Conservation (phyloP, 768 basidiomycete species). For the Termitomyces eurrhizus region DNA sequence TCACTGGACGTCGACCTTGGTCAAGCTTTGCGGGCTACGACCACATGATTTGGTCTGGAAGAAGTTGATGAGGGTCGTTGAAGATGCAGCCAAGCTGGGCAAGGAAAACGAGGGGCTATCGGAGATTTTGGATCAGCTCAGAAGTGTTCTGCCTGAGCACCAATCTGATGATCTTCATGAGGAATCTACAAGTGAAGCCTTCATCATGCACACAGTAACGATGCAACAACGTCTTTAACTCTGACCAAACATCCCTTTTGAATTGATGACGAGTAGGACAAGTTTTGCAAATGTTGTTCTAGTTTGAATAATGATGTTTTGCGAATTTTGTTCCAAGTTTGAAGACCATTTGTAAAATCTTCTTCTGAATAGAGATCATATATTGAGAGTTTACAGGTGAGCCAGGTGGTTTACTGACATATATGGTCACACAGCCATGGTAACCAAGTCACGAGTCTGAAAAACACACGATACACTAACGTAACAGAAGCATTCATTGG, state of each 20-base stretch:
- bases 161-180: neutral
- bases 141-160: constrained; percentile 9
- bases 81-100: constrained; percentile 16
- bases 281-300: too few species aligned
- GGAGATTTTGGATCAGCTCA: constrained; percentile 21
- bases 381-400: too few species aligned
- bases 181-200: neutral
- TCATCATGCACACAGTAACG: too few species aligned
- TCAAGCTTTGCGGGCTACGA: constrained; percentile 28
- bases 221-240: too few species aligned
- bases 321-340: too few species aligned
- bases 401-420: too few species aligned
- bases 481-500: neutral
- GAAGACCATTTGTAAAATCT: too few species aligned
- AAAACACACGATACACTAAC: neutral
- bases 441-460: neutral
- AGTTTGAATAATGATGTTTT: too few species aligned
- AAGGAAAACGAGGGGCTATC: constrained; percentile 20
- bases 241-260: too few species aligned
- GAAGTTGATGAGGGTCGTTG: constrained; percentile 26
- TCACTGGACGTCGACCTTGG: constrained; percentile 33
- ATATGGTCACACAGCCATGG: too few species aligned
- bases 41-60: constrained; percentile 30
- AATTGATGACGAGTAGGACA: too few species aligned
- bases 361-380: too few species aligned